Base-by-base conservation (phyloP, 371 early-diverging fungal species). In the Mortierella sp. region DNA sequence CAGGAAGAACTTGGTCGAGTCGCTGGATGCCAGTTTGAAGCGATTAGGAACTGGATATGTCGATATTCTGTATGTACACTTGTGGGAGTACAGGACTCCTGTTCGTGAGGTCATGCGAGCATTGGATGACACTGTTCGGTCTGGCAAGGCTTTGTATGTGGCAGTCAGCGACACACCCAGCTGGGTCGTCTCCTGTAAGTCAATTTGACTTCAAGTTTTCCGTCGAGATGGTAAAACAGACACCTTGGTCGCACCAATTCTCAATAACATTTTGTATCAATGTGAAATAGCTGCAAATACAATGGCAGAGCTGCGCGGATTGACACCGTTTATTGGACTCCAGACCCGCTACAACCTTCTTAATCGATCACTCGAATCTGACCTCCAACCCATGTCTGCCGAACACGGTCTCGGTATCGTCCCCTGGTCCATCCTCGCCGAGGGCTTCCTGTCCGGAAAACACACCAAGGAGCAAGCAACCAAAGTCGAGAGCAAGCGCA, bases 71-170 rank as follows among this genome's bases (percentile, higher is more conserved):
- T 90, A 91, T 79, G 82, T 89, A 27, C 91, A 91, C 54, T 44
- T 83, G 43, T 91, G 84, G 81, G 91, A 92, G 73, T 84, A 83
- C 75, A 74, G 77, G 65, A 90, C 87, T 2, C 89, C 88, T 11
- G 75, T 88, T 32, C 72, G 82, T 21, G 91, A 91, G 48, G 87
- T 90, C 18, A 88, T 91, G 84, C 83, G 82, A 6, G 82, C 91
- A 4, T 68, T 92, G 44, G 88, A 91, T 70, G 91, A 90, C 74
- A 87, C 89, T 38, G 92, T 92, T 12, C 78, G 88, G 2, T 70
- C 88, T 1, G 92, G 92, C 10, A 91, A 92, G 55, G 90, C 91
- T 0, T 76, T 78, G n/a, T 90, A 91, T 76, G 79, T 91, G 14
- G 92, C 89, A 1, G 73, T 89, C 38, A 86, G 87, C 29, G 88